Conservation (phyloP, 192 early-diverging fungal species). For the Thoreauomyces humboldtii region DNA sequence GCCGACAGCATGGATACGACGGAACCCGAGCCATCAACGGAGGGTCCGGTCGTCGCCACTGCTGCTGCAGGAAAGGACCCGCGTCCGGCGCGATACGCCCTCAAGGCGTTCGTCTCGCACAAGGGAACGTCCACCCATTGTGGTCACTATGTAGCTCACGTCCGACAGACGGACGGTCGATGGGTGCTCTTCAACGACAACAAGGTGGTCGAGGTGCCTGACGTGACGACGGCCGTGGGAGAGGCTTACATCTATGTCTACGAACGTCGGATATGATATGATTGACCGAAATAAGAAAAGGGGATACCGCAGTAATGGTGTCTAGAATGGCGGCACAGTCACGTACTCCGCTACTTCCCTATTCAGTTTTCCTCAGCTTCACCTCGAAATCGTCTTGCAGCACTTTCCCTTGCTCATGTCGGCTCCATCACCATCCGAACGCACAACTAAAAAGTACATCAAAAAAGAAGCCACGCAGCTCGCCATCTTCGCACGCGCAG, state of each 20-base stretch:
- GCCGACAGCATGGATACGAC: conserved; percentile 47
- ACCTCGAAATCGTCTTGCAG: too few relatives aligned
- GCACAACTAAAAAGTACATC: too few relatives aligned
- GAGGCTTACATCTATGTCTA: conserved; percentile 53
- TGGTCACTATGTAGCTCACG: conserved; percentile 94
- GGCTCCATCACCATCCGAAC: too few relatives aligned
- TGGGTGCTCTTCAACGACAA: conserved; percentile 98
- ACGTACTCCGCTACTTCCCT: too few relatives aligned
- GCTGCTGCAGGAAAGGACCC: conserved; percentile 9
- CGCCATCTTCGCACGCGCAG: not conserved
- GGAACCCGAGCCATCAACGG: not conserved
- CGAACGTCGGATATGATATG: too few relatives aligned
- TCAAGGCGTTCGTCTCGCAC: conserved; percentile 89
- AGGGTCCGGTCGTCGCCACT: not conserved
- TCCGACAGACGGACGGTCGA: conserved; percentile 56
- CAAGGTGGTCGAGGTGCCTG: conserved; percentile 77
- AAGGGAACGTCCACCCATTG: conserved; percentile 92
- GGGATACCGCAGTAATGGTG: too few relatives aligned
- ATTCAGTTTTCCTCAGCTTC: too few relatives aligned
- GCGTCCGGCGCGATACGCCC: conserved; percentile 50
- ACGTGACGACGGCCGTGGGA: conserved; percentile 35
- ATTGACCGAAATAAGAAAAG: too few relatives aligned
- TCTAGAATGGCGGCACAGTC: too few relatives aligned
- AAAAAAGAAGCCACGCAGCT: too few relatives aligned
- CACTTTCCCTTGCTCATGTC: too few relatives aligned